phyloP scores from a whole-genome alignment of 192 early-diverging fungal species.

The Backusella morwellensis region DNA sequence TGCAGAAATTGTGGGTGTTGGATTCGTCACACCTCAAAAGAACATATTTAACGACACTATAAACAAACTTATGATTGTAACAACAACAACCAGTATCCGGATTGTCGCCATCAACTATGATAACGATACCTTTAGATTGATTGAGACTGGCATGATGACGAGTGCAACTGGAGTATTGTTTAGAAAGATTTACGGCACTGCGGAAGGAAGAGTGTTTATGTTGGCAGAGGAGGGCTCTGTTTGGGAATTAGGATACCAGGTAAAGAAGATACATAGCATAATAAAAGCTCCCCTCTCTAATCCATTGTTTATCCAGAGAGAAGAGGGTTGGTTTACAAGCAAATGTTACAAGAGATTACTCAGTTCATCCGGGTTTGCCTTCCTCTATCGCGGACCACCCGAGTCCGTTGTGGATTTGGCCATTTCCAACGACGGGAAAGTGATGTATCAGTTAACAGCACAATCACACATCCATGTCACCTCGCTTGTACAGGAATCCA shows the following conservation, averaged over 20 bases:
- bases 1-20: slow-evolving; percentile 86
- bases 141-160: slow-evolving; percentile 76
- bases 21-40: slow-evolving; percentile 71
- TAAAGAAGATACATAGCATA: not conserved
- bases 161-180: slow-evolving; percentile 75
- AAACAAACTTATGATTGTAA: slow-evolving; percentile 80
- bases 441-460: slow-evolving; percentile 75
- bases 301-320: slow-evolving; percentile 34
- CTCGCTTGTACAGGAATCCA: slow-evolving; percentile 59
- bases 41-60: slow-evolving; percentile 87
- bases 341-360: slow-evolving; percentile 63
- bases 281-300: too few relatives aligned
- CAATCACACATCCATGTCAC: slow-evolving; percentile 65
- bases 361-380: not conserved
- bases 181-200: slow-evolving; percentile 73
- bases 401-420: slow-evolving; percentile 65
- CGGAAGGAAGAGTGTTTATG: slow-evolving; percentile 87
- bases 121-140: slow-evolving; percentile 55
- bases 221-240: slow-evolving; percentile 81
- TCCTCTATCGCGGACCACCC: not conserved
- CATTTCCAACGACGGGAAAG: slow-evolving; percentile 63
- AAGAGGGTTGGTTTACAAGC: slow-evolving; percentile 85
- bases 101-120: slow-evolving; percentile 68
- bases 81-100: slow-evolving; percentile 83
- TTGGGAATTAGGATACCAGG: slow-evolving; percentile 86